Conservation (phyloP, 1,284 basidiomycete species). For the Trichosporon inkin region DNA sequence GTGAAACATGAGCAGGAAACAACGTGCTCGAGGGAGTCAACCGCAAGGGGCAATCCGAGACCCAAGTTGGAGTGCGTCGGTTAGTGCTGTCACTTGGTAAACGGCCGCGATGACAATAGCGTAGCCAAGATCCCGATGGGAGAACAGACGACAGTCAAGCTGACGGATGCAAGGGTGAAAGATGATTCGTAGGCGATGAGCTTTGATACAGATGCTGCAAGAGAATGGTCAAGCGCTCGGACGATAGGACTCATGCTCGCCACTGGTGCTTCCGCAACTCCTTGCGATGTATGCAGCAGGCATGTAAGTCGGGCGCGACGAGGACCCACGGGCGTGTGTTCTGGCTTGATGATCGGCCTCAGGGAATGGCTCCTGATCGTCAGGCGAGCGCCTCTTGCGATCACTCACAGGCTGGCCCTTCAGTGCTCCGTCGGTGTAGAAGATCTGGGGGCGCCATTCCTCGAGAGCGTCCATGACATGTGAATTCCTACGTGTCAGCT, state of each 20-base stretch:
- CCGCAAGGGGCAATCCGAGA: background rate
- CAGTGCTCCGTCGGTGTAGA: constrained; percentile 40
- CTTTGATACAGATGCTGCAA: background rate
- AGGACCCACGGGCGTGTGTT: constrained; percentile 9
- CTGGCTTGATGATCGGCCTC: constrained; percentile 15
- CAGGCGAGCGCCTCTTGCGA: background rate
- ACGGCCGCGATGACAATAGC: background rate
- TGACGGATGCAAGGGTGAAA: background rate
- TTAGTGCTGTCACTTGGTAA: too few relatives aligned
- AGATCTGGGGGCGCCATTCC: constrained; percentile 48
- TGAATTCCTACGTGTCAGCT: constrained; percentile 36
- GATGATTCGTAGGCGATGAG: background rate
- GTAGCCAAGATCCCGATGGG: background rate
- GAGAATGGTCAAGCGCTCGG: background rate
- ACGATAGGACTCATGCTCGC: background rate
- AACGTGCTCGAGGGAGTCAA: background rate
- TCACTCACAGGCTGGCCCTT: constrained; percentile 32
- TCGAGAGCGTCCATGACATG: constrained; percentile 46
- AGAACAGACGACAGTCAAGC: background rate
- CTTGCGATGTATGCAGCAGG: background rate
- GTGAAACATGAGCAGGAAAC: background rate
- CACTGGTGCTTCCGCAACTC: background rate
- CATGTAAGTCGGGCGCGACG: constrained; percentile 13
- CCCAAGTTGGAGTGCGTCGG: too few relatives aligned
- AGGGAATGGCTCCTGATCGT: constrained; percentile 19